phyloP scores from a whole-genome alignment of 768 basidiomycete species.

The Lactifluus pinguis region DNA sequence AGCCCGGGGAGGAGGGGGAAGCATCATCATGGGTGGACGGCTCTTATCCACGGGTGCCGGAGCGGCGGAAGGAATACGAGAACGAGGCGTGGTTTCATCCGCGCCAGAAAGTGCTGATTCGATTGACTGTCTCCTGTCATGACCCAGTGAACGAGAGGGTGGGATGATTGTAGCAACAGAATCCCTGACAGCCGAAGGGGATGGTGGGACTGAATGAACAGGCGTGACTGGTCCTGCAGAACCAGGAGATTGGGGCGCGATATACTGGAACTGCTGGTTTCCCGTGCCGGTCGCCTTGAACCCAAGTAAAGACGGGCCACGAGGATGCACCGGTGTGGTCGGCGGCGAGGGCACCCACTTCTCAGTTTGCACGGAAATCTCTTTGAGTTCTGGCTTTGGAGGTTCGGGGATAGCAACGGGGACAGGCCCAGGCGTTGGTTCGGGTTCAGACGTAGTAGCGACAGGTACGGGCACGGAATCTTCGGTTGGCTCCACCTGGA shows the following conservation, averaged over 20 bases:
- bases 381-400: constrained; percentile 58
- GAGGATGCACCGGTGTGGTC: constrained; percentile 27
- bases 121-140: constrained; percentile 62
- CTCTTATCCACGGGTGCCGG: constrained; percentile 60
- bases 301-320: constrained; percentile 19
- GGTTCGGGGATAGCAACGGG: constrained; percentile 21
- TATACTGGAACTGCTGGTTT: constrained; percentile 59
- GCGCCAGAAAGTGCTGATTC: constrained; percentile 56
- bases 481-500: constrained; percentile 28
- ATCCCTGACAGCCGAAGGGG: constrained; percentile 42
- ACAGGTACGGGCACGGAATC: constrained; percentile 9
- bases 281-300: constrained; percentile 52
- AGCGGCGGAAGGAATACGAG: constrained; percentile 54
- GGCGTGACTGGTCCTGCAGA: constrained; percentile 28
- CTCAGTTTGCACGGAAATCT: constrained; percentile 78
- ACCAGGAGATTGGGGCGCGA: constrained; percentile 39
- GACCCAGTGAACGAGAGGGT: constrained; percentile 41
- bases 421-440: constrained; percentile 20
- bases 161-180: constrained; percentile 39
- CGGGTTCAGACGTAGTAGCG: not conserved
- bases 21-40: constrained; percentile 74
- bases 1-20: constrained; percentile 69
- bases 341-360: constrained; percentile 44
- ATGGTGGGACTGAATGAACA: constrained; percentile 30
- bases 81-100: constrained; percentile 40